These are phyloP conservation scores for Hortaea sp. DNA, from an alignment of 2,329 filamentous ascomycete genomes.

Conservation along the genomic window DNA sequence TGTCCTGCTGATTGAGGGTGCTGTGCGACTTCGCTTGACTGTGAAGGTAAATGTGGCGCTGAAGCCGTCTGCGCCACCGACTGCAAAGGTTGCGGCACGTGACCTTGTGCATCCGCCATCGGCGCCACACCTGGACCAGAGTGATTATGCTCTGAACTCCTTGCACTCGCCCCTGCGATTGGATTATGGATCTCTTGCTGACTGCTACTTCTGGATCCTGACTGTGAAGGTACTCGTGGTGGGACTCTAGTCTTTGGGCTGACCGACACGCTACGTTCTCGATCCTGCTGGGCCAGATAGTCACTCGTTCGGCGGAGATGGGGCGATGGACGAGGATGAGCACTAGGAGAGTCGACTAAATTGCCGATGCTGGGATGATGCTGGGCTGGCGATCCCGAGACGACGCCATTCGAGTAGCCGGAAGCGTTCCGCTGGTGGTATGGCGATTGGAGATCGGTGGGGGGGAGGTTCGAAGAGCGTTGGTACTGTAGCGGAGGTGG, in stretches of 20 bases:
- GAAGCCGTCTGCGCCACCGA: constrained; percentile 1
- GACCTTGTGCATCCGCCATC: constrained; percentile 12
- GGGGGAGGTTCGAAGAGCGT: constrained; percentile 16
- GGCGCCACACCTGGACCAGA: constrained; percentile 7
- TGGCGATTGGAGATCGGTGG: constrained; percentile 21
- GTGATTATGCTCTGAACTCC: constrained; percentile 16
- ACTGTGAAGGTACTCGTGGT: constrained; percentile 17
- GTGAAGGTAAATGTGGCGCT: constrained; percentile 2
- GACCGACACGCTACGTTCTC: constrained; percentile 62
- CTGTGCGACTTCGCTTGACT: neutral
- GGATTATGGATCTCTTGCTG: constrained; percentile 17
- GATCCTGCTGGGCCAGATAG: constrained; percentile 47
- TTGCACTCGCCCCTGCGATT: constrained; percentile 8
- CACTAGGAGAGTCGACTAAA: constrained; percentile 30
- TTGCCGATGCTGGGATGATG: constrained; percentile 26
- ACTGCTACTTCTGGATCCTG: constrained; percentile 23
- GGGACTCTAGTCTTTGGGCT: constrained; percentile 58
- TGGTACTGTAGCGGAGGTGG: constrained; percentile 28
- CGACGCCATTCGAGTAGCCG: constrained; percentile 19
- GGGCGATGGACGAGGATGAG: constrained; percentile 15
- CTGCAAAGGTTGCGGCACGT: constrained; percentile 11
- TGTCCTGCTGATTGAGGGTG: neutral
- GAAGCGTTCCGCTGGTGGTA: constrained; percentile 23
- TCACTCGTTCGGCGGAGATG: constrained; percentile 18
- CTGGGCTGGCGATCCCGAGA: constrained; percentile 20